Percentiles rank a stretch among this genome's conserved stretches.
Conservation (phyloP, 306 rosid species). For the Lathyrus oleraceus region DNA sequence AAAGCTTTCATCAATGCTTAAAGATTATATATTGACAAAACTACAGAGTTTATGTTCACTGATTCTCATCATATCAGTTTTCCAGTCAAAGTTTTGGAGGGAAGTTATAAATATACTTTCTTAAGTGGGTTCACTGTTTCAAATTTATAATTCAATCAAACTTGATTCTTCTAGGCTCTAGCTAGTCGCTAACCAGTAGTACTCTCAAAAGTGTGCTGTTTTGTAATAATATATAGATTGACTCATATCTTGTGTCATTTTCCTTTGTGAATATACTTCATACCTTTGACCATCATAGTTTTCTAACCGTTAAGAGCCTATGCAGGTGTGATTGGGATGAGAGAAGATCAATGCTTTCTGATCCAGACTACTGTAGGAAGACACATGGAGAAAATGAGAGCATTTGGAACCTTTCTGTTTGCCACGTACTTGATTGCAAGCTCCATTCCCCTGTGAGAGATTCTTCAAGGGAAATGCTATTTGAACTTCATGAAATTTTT, state of each 20-base stretch:
- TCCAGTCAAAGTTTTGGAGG: constrained; percentile 15
- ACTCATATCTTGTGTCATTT: not conserved
- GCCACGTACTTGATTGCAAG: constrained; percentile 88
- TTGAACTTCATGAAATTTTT: constrained; percentile 92
- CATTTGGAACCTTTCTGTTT: constrained; percentile 76
- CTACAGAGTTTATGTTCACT: not conserved
- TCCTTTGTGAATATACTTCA: not conserved
- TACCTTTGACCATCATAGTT: constrained; percentile 20
- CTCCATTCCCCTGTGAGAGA: constrained; percentile 52
- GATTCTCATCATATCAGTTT: not conserved
- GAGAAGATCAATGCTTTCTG: constrained; percentile 61
- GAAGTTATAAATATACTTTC: not conserved
- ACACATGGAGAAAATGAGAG: constrained; percentile 39
- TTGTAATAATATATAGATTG: constrained; percentile 10
- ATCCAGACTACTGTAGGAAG: constrained; percentile 43
- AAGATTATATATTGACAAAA: not conserved
- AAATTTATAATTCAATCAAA: constrained; percentile 8
- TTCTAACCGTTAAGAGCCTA: constrained; percentile 32
- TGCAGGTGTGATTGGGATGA: constrained; percentile 83
- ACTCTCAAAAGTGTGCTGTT: not conserved
- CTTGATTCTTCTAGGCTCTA: not conserved
- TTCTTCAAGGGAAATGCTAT: constrained; percentile 60
- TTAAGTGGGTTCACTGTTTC: not conserved
- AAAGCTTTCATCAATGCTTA: not conserved
- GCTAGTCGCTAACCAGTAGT: not conserved